Base-by-base conservation (phyloP, 768 basidiomycete species). In the Hortiboletus flavorubellus region DNA sequence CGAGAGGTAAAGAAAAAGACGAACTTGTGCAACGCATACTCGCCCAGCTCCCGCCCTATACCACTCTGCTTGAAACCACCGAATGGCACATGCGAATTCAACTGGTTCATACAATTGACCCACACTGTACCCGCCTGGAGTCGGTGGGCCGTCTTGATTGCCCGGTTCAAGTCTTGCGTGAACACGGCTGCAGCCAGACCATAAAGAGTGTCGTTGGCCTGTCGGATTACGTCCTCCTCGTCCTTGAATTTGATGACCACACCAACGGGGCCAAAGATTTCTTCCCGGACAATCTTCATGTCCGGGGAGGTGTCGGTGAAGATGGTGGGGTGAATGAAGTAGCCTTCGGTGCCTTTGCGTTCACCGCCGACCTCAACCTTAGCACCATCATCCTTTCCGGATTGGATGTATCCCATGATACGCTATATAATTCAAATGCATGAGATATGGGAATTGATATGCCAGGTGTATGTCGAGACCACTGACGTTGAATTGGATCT, bases 181-280 rank as follows among this genome's bases (percentile, higher is more conserved):
- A 94, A 97, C 50, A 98, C 84, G 8, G 89, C 88, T 3, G 89
- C 85, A 14, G 92, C 93, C 43, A 97, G 82, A 54, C 95, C 95
- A 70, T 94, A 96, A 47, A 75, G 64, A 0, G 90, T 87, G 68
- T 96, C 87, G 72, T 99, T 99, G 29, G 93, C 96, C 65, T 82
- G 79, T 45, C 69, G 71, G 61, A 91, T 72, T 38, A 84, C 85
- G 54, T 89, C 83, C 60, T 81, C 78, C 57, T 82, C 83, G 48
- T 81, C 78, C 63, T 85, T 80, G 75, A 93, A 93, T 67, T 85
- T 86, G 75, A 86, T 80, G 38, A 93, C 73, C 29, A 85, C 87
- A 52, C 83, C 83, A 40, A 91, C 87, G 6, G 91, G 89, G 4
- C 89, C 89, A 60, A 92, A 91, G 58, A 91, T 91, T 70, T 92